phyloP scores from a whole-genome alignment of 2,329 filamentous ascomycete species.

The Trichoderma hamatum region DNA sequence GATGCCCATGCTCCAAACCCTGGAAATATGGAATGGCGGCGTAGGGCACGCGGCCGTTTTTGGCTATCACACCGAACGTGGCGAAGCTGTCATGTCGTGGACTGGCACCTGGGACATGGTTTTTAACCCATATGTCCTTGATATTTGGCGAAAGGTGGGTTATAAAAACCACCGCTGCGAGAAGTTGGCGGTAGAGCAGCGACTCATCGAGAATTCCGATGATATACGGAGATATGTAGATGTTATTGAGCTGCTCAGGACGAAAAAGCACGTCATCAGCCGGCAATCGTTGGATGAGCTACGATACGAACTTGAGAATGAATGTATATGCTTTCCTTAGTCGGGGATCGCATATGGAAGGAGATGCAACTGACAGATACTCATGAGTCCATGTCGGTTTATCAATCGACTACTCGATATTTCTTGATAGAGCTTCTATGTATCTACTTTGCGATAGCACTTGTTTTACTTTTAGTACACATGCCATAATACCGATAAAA shows the following conservation, averaged over 20 bases:
- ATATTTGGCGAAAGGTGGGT: not conserved
- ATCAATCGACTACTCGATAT: not conserved
- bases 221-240: not conserved
- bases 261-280: not conserved
- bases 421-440: not conserved
- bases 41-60: conserved; percentile 11
- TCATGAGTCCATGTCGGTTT: not conserved
- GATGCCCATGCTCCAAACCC: conserved; percentile 9
- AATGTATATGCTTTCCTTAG: conserved; percentile 10
- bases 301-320: not conserved
- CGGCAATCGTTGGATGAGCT: not conserved
- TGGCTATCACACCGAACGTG: not conserved
- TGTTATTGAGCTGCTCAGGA: not conserved
- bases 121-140: not conserved
- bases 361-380: not conserved
- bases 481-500: not conserved
- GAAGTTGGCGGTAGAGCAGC: not conserved
- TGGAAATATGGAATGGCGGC: conserved; percentile 23
- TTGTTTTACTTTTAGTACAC: not conserved
- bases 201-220: not conserved
- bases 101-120: conserved; percentile 1
- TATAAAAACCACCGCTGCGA: not conserved
- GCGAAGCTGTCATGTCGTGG: not conserved
- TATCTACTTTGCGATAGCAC: not conserved
- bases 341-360: not conserved